Conservation (phyloP, 164 flowering plant genomes). For the Liquidambar formosana region DNA sequence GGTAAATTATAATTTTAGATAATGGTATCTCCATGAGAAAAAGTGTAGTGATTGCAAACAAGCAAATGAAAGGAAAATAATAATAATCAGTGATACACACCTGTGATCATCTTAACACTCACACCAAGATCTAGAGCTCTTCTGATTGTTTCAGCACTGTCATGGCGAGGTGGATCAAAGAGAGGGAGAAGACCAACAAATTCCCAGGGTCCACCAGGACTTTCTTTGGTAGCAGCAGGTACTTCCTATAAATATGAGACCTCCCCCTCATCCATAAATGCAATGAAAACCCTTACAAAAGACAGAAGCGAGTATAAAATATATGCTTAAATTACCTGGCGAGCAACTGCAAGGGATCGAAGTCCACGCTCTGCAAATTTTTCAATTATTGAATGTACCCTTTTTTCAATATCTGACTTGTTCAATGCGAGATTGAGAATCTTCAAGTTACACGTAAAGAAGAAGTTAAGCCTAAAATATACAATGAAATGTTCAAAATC, state of each 20-base stretch:
- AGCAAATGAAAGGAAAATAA: no score
- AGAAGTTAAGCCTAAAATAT: neutral
- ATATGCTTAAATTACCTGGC: constrained; percentile 10
- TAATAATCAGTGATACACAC: neutral
- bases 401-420: constrained; percentile 13
- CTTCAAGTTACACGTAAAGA: neutral
- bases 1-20: no score
- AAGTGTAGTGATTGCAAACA: no score
- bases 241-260: constrained; percentile 23
- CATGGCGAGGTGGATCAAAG: constrained; percentile 45
- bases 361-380: constrained; percentile 24
- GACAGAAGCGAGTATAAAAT: neutral
- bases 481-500: neutral
- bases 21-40: no score
- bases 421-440: constrained; percentile 21
- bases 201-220: constrained; percentile 43
- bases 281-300: neutral
- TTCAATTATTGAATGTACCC: constrained; percentile 17
- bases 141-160: constrained; percentile 41
- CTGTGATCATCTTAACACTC: constrained; percentile 44
- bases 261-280: neutral
- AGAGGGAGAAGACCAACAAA: constrained; percentile 41
- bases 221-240: constrained; percentile 35
- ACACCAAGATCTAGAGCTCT: constrained; percentile 43
- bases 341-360: constrained; percentile 23